Conservation (phyloP, 2,329 filamentous ascomycete genomes). For the Xylaria sp. region DNA sequence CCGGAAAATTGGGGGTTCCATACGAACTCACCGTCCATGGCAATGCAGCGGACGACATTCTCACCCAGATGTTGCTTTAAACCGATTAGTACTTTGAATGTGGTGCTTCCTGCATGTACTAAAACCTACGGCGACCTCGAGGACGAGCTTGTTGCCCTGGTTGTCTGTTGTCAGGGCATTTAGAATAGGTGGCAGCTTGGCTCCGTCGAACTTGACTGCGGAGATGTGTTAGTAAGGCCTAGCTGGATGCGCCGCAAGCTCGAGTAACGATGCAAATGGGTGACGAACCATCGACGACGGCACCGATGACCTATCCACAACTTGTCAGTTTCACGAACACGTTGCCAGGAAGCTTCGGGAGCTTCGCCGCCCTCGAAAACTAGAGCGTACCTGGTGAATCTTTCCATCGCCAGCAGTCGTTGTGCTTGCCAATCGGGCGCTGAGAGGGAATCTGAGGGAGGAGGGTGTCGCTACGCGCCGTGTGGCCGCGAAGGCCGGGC, state of each 20-base stretch:
- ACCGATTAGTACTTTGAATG: constrained; percentile 46
- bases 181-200: constrained; percentile 95
- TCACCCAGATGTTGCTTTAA: constrained; percentile 97
- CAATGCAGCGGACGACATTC: constrained; percentile 99
- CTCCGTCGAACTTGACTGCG: constrained; percentile 94
- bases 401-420: constrained; percentile 70
- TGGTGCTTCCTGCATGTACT: constrained; percentile 18
- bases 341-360: constrained; percentile 36
- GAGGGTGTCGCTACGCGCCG: constrained; percentile 69
- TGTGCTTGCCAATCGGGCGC: constrained; percentile 70
- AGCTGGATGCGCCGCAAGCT: constrained; percentile 18
- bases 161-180: constrained; percentile 95
- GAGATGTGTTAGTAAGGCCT: constrained; percentile 47
- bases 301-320: constrained; percentile 88
- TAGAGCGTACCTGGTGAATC: constrained; percentile 71
- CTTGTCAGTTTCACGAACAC: constrained; percentile 62
- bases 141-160: constrained; percentile 91
- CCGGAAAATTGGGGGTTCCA: constrained; percentile 38
- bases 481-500: constrained; percentile 67
- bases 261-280: constrained; percentile 29
- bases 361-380: constrained; percentile 2
- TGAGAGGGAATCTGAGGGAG: constrained; percentile 64
- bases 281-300: constrained; percentile 94
- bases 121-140: constrained; percentile 89
- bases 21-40: constrained; percentile 90